Base-by-base conservation (phyloP, 192 early-diverging fungal species). In the Coemansia sp. region DNA sequence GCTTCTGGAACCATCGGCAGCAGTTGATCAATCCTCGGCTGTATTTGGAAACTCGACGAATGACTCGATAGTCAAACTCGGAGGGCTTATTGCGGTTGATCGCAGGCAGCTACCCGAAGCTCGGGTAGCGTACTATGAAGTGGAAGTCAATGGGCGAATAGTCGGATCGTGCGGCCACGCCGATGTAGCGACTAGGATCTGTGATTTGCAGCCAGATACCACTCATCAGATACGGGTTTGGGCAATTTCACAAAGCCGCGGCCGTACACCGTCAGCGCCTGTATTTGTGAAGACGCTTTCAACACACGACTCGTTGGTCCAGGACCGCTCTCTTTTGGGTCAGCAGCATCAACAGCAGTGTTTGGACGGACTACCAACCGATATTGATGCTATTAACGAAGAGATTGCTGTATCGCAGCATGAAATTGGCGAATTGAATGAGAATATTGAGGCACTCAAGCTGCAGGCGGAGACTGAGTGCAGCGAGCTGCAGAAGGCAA, bases 141-240 rank as follows among this genome's bases (percentile, higher is more conserved):
- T 80, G 3, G 77, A 80, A 25, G 68, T 74, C 26, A 66, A 80
- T 60, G 68, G 77, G 4, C 67, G 56, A 47, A 62, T 80, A 38
- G 72, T 80, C 21, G 65, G 68, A 2, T 26, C 44, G 12, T 58
- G 67, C 44, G 50, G 52, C 14, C 41, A 60, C 5, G 16, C 54
- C 10, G 65, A 62, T 9, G 54, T 47, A 18, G 34, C 47, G 7
- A 57, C 63, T 19, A 56, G 54, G 19, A 54, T 80, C 21, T 55
- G 50, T 18, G 71, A 61, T 0, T 44, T 80, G 56, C 44, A 32
- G 49, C 71, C 72, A 4, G 64, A 62, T 7, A 30, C 44, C 27
- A 74, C 67, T 57, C 71, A 80, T 24, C 77, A 74, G 54, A 31
- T 80, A 18, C 67, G 77, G 0, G 57, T 80, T 16, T 74, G 71